These are phyloP conservation scores for Orbilia quercus DNA, from an alignment of 2,329 filamentous ascomycete genomes.

Conservation along the genomic window DNA sequence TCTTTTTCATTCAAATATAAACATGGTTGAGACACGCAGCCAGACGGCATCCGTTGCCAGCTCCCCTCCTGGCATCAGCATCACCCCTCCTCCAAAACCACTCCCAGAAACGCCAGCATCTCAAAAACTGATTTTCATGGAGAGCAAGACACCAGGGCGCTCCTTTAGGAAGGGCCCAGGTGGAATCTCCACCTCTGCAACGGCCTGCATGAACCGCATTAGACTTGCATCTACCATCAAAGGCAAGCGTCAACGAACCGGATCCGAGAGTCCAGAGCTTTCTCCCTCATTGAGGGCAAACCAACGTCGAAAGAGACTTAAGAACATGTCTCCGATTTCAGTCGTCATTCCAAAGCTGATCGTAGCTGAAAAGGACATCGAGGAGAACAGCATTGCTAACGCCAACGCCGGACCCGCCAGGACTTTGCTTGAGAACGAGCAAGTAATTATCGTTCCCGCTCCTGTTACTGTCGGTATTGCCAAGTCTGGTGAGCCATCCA, in stretches of 20 bases:
- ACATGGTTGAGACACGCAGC: neutral
- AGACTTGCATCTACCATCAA: neutral
- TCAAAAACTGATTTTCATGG: conserved; percentile 15
- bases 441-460: too few species aligned
- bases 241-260: neutral
- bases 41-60: neutral
- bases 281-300: neutral
- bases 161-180: neutral
- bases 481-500: neutral
- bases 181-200: neutral
- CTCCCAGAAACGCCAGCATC: conserved; percentile 8
- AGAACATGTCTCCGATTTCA: neutral
- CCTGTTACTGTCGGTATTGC: neutral
- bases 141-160: neutral
- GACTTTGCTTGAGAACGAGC: too few species aligned
- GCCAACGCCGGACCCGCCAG: too few species aligned
- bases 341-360: neutral
- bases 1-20: neutral
- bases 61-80: neutral
- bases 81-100: conserved; percentile 15
- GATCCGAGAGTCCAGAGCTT: neutral
- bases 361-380: neutral
- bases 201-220: neutral
- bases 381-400: neutral
- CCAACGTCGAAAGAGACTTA: neutral